phyloP scores from a whole-genome alignment of 2,329 filamentous ascomycete genomes.

The Penicillium polonicum region DNA sequence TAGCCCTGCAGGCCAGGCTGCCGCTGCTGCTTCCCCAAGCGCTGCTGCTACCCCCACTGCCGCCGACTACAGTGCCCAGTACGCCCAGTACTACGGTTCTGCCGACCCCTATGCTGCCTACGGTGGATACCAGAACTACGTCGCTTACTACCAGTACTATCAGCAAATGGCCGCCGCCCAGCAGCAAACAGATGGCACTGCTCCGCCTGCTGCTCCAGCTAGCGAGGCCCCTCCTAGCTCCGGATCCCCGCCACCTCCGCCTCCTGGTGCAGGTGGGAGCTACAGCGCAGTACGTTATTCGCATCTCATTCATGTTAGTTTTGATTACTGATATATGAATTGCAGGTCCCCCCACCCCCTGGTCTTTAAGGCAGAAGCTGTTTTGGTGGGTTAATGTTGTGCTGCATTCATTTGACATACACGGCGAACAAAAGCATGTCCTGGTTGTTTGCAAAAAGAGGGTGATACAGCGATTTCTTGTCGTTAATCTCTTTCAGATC shows the following conservation, averaged over 20 bases:
- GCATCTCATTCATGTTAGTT: neutral
- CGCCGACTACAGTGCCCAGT: conserved; percentile 74
- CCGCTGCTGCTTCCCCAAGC: conserved; percentile 29
- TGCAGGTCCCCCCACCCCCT: conserved; percentile 53
- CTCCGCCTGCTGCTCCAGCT: conserved; percentile 58
- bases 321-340: neutral
- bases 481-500: conserved; percentile 8
- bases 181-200: conserved; percentile 46
- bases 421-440: conserved; percentile 10
- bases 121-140: conserved; percentile 77
- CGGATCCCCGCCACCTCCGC: conserved; percentile 59
- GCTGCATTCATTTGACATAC: neutral
- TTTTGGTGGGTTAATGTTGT: neutral
- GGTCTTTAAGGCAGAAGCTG: conserved; percentile 40
- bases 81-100: conserved; percentile 74
- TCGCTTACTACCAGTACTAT: conserved; percentile 65
- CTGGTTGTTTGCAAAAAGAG: conserved; percentile 9
- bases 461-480: conserved; percentile 17
- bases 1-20: conserved; percentile 45
- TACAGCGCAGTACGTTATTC: conserved; percentile 62
- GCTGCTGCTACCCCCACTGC: conserved; percentile 32
- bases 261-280: conserved; percentile 32
- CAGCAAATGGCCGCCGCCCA: conserved; percentile 58
- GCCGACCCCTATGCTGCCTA: conserved; percentile 88
- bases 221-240: conserved; percentile 58